Base-by-base conservation (phyloP, 768 basidiomycete species). In the Coprinellus aureogranulatus region DNA sequence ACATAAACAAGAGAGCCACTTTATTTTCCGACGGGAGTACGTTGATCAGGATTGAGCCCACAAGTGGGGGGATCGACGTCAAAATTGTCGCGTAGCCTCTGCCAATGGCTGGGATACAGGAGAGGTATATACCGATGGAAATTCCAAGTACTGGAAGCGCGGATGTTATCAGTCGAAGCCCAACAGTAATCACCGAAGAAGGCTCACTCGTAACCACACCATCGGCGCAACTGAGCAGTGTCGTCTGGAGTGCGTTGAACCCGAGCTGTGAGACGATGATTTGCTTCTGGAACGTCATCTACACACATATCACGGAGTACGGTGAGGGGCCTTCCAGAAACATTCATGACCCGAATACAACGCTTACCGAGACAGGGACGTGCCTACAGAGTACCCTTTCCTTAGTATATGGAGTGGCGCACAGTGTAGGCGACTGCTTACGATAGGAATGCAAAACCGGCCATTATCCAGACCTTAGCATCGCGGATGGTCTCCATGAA, bases 381-480 rank as follows among this genome's bases (percentile, higher is more conserved):
- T 52, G 50, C 39, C 50, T 52, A 39, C 31, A 27, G 26, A 22
- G n/a, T 6, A 34, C 34, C 34, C 34, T 34, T 34, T 18, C 30
- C 30, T 31, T 22, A 37, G 30, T 27, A 22, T 1, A n/a, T 22
- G 22, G n/a, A 11, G 18, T 30, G 30, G 11, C 34, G 20, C 34
- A 8, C 30, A 40, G 18, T 8, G 34, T 18, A 12, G 10, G 20
- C 20, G 10, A 25, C 9, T 20, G 31, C 50, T 52, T 34, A 52
- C 50, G 50, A 52, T 16, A 52, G 34, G 14, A 52, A 52, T 34
- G 28, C 50, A 25, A 88, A 88, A 42, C 89, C 73, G 0, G 87
- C 87, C 62, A 90, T 90, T 27, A 89, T 75, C 88, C 87, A 90
- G 0, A 87, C 88, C 69, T 90, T 90, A 0, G 85, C 82, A 63